Evolutionary conservation across 129 eudicot genomes (phyloP), one percentile per base, ranked within the genome.

Genomic region (Chrysanthemum makinoi): DNA sequence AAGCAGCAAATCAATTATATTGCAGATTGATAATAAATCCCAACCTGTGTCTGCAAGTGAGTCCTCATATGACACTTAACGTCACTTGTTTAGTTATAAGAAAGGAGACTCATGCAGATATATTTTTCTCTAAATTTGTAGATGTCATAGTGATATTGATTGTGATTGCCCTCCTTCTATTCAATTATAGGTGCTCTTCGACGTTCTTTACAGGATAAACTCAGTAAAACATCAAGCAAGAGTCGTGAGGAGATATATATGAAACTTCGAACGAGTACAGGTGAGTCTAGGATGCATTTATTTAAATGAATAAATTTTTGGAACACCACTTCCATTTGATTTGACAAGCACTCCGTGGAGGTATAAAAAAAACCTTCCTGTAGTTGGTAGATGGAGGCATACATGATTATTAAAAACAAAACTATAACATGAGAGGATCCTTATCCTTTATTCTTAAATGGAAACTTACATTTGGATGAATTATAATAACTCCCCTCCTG

Each of bases 41-140:
- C 95, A 89, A 69, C 90, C 83, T 51, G 99, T 94, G 65, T 85
- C 97, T 87, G 99, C 99, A 84, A 94, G 99, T 90, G 82, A 89
- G 97, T 22, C 72, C 76, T 77, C 50, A 19, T 53, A 60, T 74
- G 48, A 44, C 63, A 30, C 65, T 33, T 59, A 53, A 44, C 7
- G 56, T 20, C 17, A 53, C 5, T 75, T 54, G 35, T 62, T 35
- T 35, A 63, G n/a, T 35, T 19, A 66, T 57, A 62, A 68, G 50
- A 68, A 15, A 18, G 17, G 56, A 65, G 66, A 62, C 76, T 53
- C 10, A 15, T 52, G 5, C 59, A 19, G 15, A 51, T 54, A 30
- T 10, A 33, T 28, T 18, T 6, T 56, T 20, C 9, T 17, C 61
- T 18, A 16, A 65, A 39, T 18, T 35, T 28, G 9, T 74, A 50